phyloP scores from a whole-genome alignment of 2,329 filamentous ascomycete genomes.

The Sarocladiaceae sp. region DNA sequence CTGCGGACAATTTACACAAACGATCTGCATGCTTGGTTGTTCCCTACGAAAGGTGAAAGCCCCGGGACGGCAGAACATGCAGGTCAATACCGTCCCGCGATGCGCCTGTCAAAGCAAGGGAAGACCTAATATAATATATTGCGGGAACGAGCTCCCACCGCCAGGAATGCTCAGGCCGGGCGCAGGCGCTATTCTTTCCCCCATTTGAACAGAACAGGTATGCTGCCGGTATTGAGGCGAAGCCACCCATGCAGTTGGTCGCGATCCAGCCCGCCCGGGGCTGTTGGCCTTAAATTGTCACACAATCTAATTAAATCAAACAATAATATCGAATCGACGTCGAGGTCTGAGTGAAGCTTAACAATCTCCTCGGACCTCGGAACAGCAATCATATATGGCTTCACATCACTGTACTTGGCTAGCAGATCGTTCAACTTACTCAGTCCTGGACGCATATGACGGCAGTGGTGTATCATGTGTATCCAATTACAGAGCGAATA shows the following conservation, averaged over 20 bases:
- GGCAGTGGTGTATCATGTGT: too few relatives aligned
- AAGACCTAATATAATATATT: slow-evolving; percentile 5
- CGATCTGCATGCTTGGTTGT: neutral
- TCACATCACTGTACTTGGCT: too few relatives aligned
- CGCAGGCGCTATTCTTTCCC: neutral
- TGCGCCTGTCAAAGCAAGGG: neutral
- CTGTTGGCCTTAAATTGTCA: neutral
- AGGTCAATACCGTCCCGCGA: slow-evolving; percentile 2
- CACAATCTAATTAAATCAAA: too few relatives aligned
- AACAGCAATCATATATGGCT: too few relatives aligned
- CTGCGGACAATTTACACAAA: neutral
- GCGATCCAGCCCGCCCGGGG: neutral
- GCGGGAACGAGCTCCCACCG: neutral
- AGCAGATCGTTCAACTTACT: neutral
- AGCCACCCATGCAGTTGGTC: neutral
- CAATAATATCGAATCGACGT: too few relatives aligned
- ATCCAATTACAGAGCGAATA: too few relatives aligned
- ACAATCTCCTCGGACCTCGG: neutral
- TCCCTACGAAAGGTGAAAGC: neutral
- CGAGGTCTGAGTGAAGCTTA: too few relatives aligned
- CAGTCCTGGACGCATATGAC: too few relatives aligned
- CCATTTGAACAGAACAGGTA: neutral
- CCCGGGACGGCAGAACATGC: neutral
- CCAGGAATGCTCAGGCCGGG: neutral
- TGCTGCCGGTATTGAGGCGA: neutral